Conservation (phyloP, 345 rosid genomes). For the Schrenkiella parvula region DNA sequence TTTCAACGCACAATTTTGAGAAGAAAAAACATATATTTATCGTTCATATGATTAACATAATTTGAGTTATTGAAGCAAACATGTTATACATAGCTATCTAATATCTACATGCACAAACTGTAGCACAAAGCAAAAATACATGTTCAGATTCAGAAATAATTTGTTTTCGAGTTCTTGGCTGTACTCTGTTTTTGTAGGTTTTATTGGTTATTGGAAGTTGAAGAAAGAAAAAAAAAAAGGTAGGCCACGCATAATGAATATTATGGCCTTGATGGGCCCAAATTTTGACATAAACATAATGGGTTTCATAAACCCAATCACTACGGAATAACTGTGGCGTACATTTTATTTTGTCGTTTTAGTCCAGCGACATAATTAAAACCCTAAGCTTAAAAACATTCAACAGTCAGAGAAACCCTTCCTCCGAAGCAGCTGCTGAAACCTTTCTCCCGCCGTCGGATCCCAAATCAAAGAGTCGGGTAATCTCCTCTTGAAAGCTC, state of each 20-base stretch:
- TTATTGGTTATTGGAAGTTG: no score
- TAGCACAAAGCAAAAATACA: no score
- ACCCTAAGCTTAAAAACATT: conserved; percentile 16
- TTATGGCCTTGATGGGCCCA: not conserved
- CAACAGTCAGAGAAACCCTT: not conserved
- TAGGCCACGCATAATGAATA: no score
- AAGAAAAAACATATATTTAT: not conserved
- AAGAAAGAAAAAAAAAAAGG: no score
- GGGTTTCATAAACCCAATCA: not conserved
- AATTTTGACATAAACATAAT: not conserved
- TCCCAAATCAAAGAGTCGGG: not conserved
- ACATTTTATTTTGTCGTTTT: not conserved
- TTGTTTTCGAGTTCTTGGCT: no score
- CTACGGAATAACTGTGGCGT: not conserved
- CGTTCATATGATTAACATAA: not conserved
- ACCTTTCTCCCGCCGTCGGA: conserved; percentile 1
- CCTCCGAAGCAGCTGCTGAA: not conserved
- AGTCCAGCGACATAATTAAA: not conserved
- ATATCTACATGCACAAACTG: no score
- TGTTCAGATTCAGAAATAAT: no score
- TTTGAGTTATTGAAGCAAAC: not conserved
- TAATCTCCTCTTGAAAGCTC: not conserved
- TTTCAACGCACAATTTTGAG: not conserved
- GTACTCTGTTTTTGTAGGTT: no score
- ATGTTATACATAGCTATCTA: no score